phyloP scores from a whole-genome alignment of 371 early-diverging fungal genomes.

The Batkoa obscura region DNA sequence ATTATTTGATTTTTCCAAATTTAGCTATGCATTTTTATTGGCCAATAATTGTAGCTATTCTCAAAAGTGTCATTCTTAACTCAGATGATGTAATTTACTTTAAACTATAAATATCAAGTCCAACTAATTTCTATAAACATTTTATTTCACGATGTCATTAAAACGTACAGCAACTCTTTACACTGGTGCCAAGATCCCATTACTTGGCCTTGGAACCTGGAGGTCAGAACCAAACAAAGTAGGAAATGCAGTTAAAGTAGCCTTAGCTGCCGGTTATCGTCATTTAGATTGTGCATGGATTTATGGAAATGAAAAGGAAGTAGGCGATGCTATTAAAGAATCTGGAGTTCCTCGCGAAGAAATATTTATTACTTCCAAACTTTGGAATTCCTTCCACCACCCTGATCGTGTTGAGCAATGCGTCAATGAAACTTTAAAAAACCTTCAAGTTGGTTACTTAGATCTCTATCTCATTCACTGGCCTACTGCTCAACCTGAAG shows the following conservation, averaged over 20 bases:
- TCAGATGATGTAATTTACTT: too few species aligned
- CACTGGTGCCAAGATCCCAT: constrained; percentile 7
- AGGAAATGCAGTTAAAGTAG: constrained; percentile 1
- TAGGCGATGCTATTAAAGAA: constrained; percentile 32
- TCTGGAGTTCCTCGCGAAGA: constrained; percentile 39
- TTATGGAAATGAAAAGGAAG: constrained; percentile 41
- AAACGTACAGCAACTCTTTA: neutral
- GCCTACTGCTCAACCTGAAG: constrained; percentile 25
- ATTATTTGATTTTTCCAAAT: too few species aligned
- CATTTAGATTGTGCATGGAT: constrained; percentile 11
- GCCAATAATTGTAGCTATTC: too few species aligned
- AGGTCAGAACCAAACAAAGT: constrained; percentile 3
- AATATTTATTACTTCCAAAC: constrained; percentile 51
- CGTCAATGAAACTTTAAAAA: constrained; percentile 14
- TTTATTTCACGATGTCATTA: neutral
- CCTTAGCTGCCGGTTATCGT: constrained; percentile 11
- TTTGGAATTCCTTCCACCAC: constrained; percentile 25
- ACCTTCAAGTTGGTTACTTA: constrained; percentile 36
- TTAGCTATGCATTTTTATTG: too few species aligned
- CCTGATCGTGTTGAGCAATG: constrained; percentile 17
- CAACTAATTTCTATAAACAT: too few species aligned
- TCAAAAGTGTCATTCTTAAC: too few species aligned
- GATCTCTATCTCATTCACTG: constrained; percentile 62
- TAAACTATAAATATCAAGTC: too few species aligned
- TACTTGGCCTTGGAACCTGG: constrained; percentile 10